Evolutionary conservation across 2,329 filamentous ascomycete genomes (phyloP).

Genomic region (Penicillium decumbens): DNA sequence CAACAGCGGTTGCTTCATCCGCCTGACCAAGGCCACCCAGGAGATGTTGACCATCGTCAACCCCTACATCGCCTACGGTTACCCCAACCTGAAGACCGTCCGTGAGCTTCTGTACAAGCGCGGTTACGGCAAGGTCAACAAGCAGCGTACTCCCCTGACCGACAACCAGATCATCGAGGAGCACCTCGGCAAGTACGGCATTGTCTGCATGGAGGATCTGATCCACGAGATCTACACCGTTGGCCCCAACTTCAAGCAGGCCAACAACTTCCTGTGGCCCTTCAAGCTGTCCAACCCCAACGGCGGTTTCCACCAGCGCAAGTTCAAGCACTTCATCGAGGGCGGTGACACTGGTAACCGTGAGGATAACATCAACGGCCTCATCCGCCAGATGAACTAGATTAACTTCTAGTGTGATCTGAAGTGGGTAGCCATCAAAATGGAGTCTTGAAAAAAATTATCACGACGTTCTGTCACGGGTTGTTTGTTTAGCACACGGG

Average conservation of each 20-base stretch:
- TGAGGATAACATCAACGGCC: constrained; percentile 93
- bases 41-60: constrained; percentile 99
- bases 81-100: constrained; percentile 98
- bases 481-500: constrained; percentile 32
- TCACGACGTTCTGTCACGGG: constrained; percentile 27
- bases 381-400: constrained; percentile 99
- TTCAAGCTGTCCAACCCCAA: constrained; percentile 99
- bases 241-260: constrained; percentile 99
- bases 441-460: constrained; percentile 15
- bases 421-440: neutral
- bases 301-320: constrained; percentile 90
- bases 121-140: constrained; percentile 97
- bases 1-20: constrained; percentile 99
- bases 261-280: constrained; percentile 98
- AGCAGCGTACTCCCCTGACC: constrained; percentile 92
- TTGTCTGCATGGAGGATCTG: constrained; percentile 98
- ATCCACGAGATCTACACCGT: constrained; percentile 99
- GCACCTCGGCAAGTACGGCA: constrained; percentile 94
- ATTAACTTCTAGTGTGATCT: constrained; percentile 14
- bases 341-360: constrained; percentile 98
- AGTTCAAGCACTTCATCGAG: constrained; percentile 99
- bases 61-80: constrained; percentile 98
- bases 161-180: constrained; percentile 98
- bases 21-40: constrained; percentile 92
- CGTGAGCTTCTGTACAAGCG: constrained; percentile 99